Evolutionary conservation across 768 basidiomycete species (phyloP).

Genomic region (Amyloporia xantha): DNA sequence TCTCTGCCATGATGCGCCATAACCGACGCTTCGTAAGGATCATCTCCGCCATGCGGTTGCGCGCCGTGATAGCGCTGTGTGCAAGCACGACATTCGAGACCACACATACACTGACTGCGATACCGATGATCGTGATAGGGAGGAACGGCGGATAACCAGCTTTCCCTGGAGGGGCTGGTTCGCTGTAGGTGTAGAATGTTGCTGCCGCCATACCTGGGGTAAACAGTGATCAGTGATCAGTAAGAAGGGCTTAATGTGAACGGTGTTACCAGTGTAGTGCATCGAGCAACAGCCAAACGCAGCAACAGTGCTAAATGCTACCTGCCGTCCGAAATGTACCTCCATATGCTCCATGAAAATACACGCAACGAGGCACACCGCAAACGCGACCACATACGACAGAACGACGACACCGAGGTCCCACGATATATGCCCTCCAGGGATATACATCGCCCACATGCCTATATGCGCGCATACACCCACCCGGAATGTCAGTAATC

Average conservation of each 20-base stretch:
- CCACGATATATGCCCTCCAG: conserved; percentile 20
- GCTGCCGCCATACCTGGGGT: conserved; percentile 24
- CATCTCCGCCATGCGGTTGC: conserved; percentile 25
- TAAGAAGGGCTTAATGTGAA: not conserved
- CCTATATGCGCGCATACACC: conserved; percentile 7
- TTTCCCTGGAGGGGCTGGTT: conserved; percentile 11
- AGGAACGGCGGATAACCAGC: conserved; percentile 22
- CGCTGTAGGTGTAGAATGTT: conserved; percentile 20
- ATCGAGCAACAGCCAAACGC: conserved; percentile 20
- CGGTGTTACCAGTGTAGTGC: conserved; percentile 28
- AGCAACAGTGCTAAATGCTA: conserved; percentile 23
- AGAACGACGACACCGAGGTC: conserved; percentile 16
- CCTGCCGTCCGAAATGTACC: conserved; percentile 21
- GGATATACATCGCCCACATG: conserved; percentile 26
- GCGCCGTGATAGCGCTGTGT: conserved; percentile 19
- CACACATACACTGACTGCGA: conserved; percentile 21
- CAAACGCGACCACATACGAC: conserved; percentile 22
- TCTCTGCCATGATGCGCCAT: conserved; percentile 27
- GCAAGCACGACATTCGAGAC: conserved; percentile 23
- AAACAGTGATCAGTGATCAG: not conserved
- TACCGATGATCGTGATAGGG: conserved; percentile 15
- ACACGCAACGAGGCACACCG: conserved; percentile 21
- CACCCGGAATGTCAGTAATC: no score
- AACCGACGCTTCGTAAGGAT: conserved; percentile 21
- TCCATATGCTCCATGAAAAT: conserved; percentile 24